Base-by-base conservation (phyloP, 2,329 filamentous ascomycete genomes). In the Cordyceps cateniannulata region DNA sequence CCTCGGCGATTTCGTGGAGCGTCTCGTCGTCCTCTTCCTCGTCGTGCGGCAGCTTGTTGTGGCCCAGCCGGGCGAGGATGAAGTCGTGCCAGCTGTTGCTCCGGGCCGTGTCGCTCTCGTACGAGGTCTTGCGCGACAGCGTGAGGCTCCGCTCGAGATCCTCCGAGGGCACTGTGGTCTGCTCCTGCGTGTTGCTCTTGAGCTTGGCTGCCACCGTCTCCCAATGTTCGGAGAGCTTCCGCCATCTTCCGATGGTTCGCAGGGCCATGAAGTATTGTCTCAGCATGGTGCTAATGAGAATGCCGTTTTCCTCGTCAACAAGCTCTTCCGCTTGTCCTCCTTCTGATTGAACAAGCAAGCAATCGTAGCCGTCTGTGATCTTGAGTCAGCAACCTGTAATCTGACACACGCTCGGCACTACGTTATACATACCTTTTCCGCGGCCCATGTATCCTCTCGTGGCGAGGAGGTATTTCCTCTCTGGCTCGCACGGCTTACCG, bases 181-280 rank as follows among this genome's bases (percentile, higher is more conserved):
- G 49, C 76, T 75, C 5, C 75, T 75, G 20, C 44, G 20, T 49
- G 81, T 72, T 55, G 76, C 80, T 60, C 66, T 85, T 80, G 50
- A 91, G 77, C 24, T 80, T 80, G 27, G 83, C 77, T 38, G 90
- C 85, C 2, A 95, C 85, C 12, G 74, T 71, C 25, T 77, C 75
- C 87, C 90, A 96, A 70, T 91, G 86, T 1, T 81, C 77, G 16
- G 87, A 83, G 77, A 89, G 89, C 62, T 85, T 81, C 62, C 84
- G 85, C 92, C 92, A 96, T 67, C 85, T 85, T 20, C 91, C 90
- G 27, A 96, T 76, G 1, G 93, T 88, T 60, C 90, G 90, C 48
- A 96, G 79, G 7, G 87, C 89, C 82, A 96, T 88, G 74, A 96
- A 96, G 73, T 96, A 96, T 71, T 96, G 92, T 14, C 92, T 85